Evolutionary conservation across 23 red algal genomes (phyloP).

Genomic region (Gracilariopsis chorda): DNA sequence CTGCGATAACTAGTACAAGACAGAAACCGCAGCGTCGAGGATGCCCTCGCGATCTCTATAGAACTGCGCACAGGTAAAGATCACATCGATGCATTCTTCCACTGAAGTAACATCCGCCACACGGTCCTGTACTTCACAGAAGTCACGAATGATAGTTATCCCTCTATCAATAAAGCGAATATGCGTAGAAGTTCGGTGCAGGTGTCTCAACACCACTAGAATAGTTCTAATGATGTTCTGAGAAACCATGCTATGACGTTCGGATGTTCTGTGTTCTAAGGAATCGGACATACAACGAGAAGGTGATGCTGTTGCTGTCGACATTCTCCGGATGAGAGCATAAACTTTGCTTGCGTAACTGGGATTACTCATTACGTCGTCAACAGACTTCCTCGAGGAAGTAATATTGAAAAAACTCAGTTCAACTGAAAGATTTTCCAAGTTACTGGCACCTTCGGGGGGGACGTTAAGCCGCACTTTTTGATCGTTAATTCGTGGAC

Average conservation of each 20-base stretch:
- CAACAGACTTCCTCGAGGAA: conserved; percentile 12
- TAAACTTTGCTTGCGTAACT: background rate
- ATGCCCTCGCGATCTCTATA: conserved; percentile 37
- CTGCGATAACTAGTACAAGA: background rate
- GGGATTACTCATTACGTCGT: background rate
- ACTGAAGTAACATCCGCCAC: conserved; percentile 19
- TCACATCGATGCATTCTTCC: conserved; percentile 24
- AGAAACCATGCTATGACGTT: conserved; percentile 1
- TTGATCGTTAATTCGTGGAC: too few relatives aligned
- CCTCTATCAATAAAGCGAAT: background rate
- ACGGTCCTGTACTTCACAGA: background rate
- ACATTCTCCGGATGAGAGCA: background rate
- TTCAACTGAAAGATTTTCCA: background rate
- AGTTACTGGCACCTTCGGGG: too few relatives aligned
- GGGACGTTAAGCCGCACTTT: too few relatives aligned
- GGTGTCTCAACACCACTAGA: conserved; percentile 12
- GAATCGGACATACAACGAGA: background rate
- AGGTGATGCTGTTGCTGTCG: background rate
- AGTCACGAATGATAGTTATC: conserved; percentile 36
- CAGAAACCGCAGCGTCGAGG: background rate
- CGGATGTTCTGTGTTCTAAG: background rate
- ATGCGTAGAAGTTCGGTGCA: background rate
- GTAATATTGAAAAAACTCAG: background rate
- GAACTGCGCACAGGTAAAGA: conserved; percentile 32
- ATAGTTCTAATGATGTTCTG: conserved; percentile 43